These are phyloP conservation scores for Blastocystis sp. DNA, from an alignment of 352 stramenopile species.

Conservation along the genomic window DNA sequence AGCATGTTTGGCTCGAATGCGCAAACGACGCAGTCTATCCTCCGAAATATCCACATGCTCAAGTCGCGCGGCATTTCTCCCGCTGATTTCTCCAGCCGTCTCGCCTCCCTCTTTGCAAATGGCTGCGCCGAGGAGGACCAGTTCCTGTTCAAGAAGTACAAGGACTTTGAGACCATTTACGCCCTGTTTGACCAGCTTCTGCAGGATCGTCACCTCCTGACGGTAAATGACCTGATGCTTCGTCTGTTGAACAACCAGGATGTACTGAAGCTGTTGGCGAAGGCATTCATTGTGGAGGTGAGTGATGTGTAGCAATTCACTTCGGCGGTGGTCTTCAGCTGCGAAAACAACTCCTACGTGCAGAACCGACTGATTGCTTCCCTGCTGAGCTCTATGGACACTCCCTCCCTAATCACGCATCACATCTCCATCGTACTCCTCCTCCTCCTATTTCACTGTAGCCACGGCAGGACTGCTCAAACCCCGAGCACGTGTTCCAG, in stretches of 20 bases:
- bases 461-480: neutral
- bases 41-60: conserved; percentile 16
- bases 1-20: conserved; percentile 2
- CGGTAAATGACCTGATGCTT: conserved; percentile 3
- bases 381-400: neutral
- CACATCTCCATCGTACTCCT: conserved; percentile 28
- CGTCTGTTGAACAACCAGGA: neutral
- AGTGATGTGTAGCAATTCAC: neutral
- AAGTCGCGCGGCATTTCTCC: conserved; percentile 52
- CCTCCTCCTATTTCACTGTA: neutral
- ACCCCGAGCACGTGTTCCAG: neutral
- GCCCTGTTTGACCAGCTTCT: conserved; percentile 43
- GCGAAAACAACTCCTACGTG: neutral
- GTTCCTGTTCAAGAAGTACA: conserved; percentile 26
- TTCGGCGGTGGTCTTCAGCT: conserved; percentile 4
- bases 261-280: conserved; percentile 8
- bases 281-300: neutral
- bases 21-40: conserved; percentile 9
- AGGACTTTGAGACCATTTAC: conserved; percentile 17
- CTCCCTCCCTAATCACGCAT: conserved; percentile 27
- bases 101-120: neutral
- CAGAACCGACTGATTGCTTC: conserved; percentile 34
- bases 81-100: neutral
- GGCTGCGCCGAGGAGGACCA: neutral
- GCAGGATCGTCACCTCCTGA: neutral